Conservation (phyloP, 2,329 filamentous ascomycete genomes). For the Colletotrichum noveboracense region DNA sequence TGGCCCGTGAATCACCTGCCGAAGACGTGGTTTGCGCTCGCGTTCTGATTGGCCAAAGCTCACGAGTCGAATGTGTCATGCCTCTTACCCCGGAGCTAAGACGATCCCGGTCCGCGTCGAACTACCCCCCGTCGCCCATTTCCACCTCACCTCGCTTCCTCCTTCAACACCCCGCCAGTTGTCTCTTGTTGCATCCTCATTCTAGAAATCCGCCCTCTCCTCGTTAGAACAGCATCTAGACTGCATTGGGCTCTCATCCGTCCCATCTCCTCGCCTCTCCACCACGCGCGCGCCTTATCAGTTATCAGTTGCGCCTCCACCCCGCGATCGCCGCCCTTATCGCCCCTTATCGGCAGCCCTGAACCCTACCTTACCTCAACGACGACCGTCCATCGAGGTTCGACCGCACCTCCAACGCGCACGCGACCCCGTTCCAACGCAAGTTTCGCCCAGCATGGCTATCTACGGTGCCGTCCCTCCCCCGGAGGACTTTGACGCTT, state of each 20-base stretch:
- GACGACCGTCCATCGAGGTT: background rate
- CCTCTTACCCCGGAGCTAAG: slow-evolving; percentile 2
- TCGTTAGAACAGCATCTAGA: background rate
- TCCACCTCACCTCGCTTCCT: background rate
- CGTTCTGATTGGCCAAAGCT: slow-evolving; percentile 16
- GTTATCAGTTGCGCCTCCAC: background rate
- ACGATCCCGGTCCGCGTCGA: slow-evolving; percentile 5
- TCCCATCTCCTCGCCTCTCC: background rate
- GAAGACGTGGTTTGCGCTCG: slow-evolving; percentile 18
- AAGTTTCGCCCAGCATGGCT: slow-evolving; percentile 42
- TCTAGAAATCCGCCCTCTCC: accelerated
- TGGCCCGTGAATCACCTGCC: background rate
- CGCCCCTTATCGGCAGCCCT: slow-evolving; percentile 15
- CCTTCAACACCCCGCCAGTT: background rate
- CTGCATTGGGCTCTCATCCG: background rate
- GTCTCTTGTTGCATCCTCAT: background rate
- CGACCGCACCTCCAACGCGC: background rate
- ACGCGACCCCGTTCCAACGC: background rate
- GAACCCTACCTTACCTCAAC: slow-evolving; percentile 7
- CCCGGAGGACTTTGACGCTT: slow-evolving; percentile 36
- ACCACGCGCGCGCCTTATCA: background rate
- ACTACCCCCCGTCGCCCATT: background rate
- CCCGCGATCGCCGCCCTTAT: slow-evolving; percentile 12
- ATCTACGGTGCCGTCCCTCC: slow-evolving; percentile 60
- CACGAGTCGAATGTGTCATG: slow-evolving; percentile 12